phyloP scores from a whole-genome alignment of 805 yeast species.

The Kodamaea leandrae region DNA sequence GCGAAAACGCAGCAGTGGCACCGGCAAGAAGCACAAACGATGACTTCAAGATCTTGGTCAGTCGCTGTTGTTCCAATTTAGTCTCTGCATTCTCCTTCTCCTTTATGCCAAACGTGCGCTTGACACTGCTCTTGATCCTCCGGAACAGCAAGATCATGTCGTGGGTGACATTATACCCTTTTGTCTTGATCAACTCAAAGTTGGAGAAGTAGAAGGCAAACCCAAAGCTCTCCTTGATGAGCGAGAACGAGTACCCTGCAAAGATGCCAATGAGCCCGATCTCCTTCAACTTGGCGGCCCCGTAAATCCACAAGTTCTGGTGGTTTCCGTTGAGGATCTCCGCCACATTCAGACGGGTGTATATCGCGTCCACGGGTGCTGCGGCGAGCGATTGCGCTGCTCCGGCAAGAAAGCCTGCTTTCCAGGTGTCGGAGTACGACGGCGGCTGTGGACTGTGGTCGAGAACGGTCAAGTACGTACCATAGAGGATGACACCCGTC shows the following conservation, averaged over 20 bases:
- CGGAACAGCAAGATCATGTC: conserved; percentile 43
- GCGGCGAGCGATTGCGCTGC: conserved; percentile 85
- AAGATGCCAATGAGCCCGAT: conserved; percentile 82
- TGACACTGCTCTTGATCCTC: conserved; percentile 33
- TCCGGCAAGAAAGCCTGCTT: conserved; percentile 86
- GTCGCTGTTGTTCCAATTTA: conserved; percentile 32
- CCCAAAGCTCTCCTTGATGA: conserved; percentile 75
- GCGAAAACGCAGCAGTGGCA: conserved; percentile 75
- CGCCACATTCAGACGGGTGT: conserved; percentile 72
- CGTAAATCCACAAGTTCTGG: conserved; percentile 75
- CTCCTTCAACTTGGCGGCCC: conserved; percentile 61
- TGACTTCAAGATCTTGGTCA: conserved; percentile 57
- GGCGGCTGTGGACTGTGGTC: conserved; percentile 21
- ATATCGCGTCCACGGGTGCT: conserved; percentile 90
- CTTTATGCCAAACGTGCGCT: conserved; percentile 17
- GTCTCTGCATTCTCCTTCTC: conserved; percentile 26
- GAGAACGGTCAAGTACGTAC: conserved; percentile 66
- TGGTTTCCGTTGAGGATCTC: conserved; percentile 68
- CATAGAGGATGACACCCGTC: conserved; percentile 83
- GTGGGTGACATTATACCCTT: conserved; percentile 51
- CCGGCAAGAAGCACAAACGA: conserved; percentile 79
- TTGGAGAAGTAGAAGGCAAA: conserved; percentile 82
- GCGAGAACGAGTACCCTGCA: conserved; percentile 81
- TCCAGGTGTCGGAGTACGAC: conserved; percentile 55
- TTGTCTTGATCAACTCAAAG: conserved; percentile 75